phyloP scores from a whole-genome alignment of 179 eudicot species.

The Nepenthes alata region DNA sequence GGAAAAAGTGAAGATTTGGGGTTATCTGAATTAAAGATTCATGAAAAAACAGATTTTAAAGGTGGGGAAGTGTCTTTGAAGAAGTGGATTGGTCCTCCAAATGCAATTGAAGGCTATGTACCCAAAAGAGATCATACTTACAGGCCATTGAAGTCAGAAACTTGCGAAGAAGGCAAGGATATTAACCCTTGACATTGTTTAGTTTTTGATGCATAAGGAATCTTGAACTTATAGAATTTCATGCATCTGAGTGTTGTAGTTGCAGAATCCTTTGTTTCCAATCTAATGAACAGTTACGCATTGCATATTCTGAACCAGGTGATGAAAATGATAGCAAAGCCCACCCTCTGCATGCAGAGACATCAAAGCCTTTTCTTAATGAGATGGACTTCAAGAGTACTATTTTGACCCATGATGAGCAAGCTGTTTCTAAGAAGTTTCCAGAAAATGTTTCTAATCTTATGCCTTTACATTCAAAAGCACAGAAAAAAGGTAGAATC shows the following conservation, averaged over 20 bases:
- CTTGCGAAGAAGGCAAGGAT: conserved; percentile 27
- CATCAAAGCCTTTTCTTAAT: not conserved
- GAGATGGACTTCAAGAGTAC: conserved; percentile 22
- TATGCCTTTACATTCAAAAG: conserved; percentile 13
- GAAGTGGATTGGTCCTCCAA: conserved; percentile 79
- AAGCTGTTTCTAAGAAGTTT: conserved; percentile 14
- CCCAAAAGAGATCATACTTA: conserved; percentile 39
- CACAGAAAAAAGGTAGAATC: conserved; percentile 14
- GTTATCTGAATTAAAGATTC: conserved; percentile 39
- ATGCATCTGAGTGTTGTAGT: no score
- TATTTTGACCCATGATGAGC: conserved; percentile 16
- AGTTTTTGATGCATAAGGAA: not conserved
- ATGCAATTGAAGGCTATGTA: conserved; percentile 90
- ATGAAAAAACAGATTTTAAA: conserved; percentile 36
- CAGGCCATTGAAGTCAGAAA: conserved; percentile 15
- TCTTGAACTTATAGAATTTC: no score
- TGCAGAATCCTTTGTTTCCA: no score
- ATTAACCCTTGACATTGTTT: not conserved
- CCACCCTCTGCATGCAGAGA: not conserved
- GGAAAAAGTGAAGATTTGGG: conserved; percentile 35
- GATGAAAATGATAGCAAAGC: not conserved
- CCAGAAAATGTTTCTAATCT: conserved; percentile 3
- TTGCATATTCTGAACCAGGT: conserved; percentile 14
- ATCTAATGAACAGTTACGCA: not conserved
- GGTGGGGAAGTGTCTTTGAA: conserved; percentile 49